Evolutionary conservation across 768 basidiomycete species (phyloP), one percentile per base, ranked within the genome.

Genomic region (Suillus sp.): DNA sequence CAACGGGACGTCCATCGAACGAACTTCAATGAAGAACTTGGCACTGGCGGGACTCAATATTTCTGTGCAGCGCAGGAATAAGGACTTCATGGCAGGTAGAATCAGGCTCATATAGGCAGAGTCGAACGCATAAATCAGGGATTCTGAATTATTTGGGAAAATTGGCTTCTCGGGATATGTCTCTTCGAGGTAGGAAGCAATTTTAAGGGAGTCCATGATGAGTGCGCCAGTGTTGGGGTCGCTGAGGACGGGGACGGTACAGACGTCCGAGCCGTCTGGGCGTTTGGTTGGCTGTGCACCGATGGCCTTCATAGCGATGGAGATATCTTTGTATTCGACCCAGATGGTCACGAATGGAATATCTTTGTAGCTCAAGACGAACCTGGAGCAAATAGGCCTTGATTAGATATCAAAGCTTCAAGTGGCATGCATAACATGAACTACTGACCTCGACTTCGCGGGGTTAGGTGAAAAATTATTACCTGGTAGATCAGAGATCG

Each of bases 401-500:
- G 4, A 13, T 48, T 3, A 27, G n/a, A 14, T 14, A 14, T 22
- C 4, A 13, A 50, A 43, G 22, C n/a, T 20, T 32, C 34, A 4
- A 14, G 9, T 9, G 1, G 6, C 9, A 64, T 60, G 9, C 1
- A 67, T 20, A 11, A 14, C 48, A 50, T 7, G 27, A 30, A 30
- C 0, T 35, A 25, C 60, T 50, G 22, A 76, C 81, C 80, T 79
- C 34, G 77, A 68, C 62, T 74, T 82, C 64, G 71, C 76, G 6
- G 76, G 68, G 59, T 80, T 82, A 7, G 75, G 74, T 1, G 80
- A 73, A 75, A 74, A 80, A 3, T n/a, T 63, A 22, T 71, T 73
- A 3, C 68, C 72, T 0, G 75, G 71, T 9, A 72, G 60, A 5
- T 70, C 70, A 47, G 72, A 76, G 18, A 78, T 72, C 30, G 76